Percentiles rank a stretch among this genome's conserved stretches.
Evolutionary conservation across 805 yeast species (phyloP).

Genomic region (Yamadazyma takamatsuzukensis): DNA sequence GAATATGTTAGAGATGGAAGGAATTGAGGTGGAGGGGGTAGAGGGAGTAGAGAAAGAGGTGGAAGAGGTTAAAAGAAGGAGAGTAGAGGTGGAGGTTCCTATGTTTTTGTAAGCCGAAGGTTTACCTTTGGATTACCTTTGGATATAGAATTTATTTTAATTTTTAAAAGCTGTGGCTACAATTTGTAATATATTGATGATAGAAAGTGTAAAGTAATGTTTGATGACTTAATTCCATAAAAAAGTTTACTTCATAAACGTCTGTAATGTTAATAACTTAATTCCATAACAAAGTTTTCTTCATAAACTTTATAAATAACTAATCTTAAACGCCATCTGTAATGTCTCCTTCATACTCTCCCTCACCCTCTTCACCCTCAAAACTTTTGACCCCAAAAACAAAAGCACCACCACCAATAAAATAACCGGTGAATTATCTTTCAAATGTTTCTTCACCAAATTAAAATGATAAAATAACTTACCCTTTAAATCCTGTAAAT

Average conservation of each 20-base stretch:
- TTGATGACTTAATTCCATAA: too few species aligned
- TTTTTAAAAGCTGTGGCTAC: too few species aligned
- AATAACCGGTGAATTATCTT: slow-evolving; percentile 26
- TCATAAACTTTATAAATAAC: slow-evolving; percentile 24
- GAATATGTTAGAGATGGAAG: slow-evolving; percentile 35
- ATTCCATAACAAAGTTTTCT: too few species aligned
- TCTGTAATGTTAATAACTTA: too few species aligned
- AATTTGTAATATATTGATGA: too few species aligned
- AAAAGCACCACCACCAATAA: slow-evolving; percentile 18
- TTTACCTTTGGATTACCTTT: too few species aligned
- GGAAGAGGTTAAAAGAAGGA: slow-evolving; percentile 5
- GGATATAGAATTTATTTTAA: too few species aligned
- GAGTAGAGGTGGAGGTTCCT: slow-evolving; percentile 9
- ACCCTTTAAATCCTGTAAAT: slow-evolving; percentile 11
- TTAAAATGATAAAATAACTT: slow-evolving; percentile 15
- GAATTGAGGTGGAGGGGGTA: slow-evolving; percentile 5
- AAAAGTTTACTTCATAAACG: too few species aligned
- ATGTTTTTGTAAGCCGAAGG: slow-evolving; percentile 8
- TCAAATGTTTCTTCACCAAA: slow-evolving; percentile 20
- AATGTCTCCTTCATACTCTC: slow-evolving; percentile 34
- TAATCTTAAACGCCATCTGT: slow-evolving; percentile 42
- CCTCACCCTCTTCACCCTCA: slow-evolving; percentile 21
- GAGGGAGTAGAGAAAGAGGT: slow-evolving; percentile 5
- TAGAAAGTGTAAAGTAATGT: too few species aligned
- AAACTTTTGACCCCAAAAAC: slow-evolving; percentile 17